Percentiles rank a stretch among this genome's conserved stretches.
These are phyloP conservation scores for Monilinia polystroma DNA, from an alignment of 2,329 filamentous ascomycete species.

Conservation along the genomic window DNA sequence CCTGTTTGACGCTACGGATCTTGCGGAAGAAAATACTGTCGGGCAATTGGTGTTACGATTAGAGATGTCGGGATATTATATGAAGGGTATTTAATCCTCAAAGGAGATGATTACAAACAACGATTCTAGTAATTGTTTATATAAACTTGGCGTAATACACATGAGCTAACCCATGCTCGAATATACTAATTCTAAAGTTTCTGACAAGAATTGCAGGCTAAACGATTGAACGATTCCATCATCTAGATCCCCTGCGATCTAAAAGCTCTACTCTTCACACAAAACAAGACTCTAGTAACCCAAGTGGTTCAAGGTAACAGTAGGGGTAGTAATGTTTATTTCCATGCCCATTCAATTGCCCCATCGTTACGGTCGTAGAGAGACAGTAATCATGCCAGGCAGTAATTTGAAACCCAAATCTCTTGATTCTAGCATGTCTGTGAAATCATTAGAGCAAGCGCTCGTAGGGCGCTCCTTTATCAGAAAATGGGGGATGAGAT, in stretches of 20 bases:
- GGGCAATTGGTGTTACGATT: constrained; percentile 66
- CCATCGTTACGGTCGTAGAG: no score
- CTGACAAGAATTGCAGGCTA: not conserved
- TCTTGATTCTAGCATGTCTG: not conserved
- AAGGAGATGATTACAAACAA: not conserved
- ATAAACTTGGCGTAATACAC: not conserved
- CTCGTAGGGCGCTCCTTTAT: not conserved
- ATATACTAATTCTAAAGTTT: not conserved
- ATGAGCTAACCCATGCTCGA: not conserved
- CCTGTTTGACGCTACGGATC: constrained; percentile 43
- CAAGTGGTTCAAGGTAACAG: not conserved
- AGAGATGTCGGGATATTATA: constrained; percentile 70
- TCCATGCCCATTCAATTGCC: not conserved
- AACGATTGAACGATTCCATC: not conserved
- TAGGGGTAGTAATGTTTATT: not conserved
- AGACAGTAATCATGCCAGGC: not conserved
- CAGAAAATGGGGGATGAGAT: not conserved
- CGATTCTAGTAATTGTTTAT: not conserved
- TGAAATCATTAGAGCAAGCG: not conserved
- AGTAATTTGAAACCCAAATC: not conserved
- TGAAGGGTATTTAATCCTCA: constrained; percentile 25
- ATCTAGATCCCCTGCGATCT: not conserved
- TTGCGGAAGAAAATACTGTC: constrained; percentile 57
- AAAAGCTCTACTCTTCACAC: not conserved
- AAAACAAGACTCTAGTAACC: not conserved